Evolutionary conservation across 352 stramenopile genomes (phyloP).

Genomic region (Phytophthora cryptogea): DNA sequence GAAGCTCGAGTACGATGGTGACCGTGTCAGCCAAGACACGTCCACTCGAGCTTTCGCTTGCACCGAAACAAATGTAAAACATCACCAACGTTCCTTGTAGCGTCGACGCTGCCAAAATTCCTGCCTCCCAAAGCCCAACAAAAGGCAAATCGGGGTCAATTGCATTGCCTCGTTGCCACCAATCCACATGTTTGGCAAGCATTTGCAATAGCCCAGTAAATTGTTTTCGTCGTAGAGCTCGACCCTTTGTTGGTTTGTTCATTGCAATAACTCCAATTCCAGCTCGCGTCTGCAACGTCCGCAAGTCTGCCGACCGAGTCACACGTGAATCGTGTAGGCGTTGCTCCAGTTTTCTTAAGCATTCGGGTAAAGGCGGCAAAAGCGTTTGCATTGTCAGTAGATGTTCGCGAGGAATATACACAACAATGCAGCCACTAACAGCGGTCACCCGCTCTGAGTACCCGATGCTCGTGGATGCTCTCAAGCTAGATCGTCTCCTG

Average conservation of each 20-base stretch:
- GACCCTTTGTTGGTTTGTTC: constrained; percentile 30
- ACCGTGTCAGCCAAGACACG: constrained; percentile 35
- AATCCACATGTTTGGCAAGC: constrained; percentile 37
- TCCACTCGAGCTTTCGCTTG: constrained; percentile 4
- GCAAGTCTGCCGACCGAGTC: constrained; percentile 34
- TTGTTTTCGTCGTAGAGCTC: constrained; percentile 24
- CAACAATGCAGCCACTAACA: constrained; percentile 58
- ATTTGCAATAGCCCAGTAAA: constrained; percentile 20
- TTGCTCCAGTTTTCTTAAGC: constrained; percentile 37
- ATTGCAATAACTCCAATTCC: constrained; percentile 19
- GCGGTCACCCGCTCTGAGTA: constrained; percentile 50
- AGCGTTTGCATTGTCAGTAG: constrained; percentile 41
- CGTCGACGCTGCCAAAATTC: constrained; percentile 45
- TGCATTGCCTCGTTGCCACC: constrained; percentile 32
- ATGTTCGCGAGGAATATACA: constrained; percentile 53
- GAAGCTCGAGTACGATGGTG: constrained; percentile 44
- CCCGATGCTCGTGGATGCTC: constrained; percentile 11
- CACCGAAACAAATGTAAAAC: constrained; percentile 56
- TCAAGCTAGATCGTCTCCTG: constrained; percentile 17
- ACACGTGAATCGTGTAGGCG: constrained; percentile 38
- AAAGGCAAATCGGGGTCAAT: constrained; percentile 58
- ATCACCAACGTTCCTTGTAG: constrained; percentile 49
- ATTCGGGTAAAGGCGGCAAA: constrained; percentile 34
- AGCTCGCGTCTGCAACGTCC: constrained; percentile 24
- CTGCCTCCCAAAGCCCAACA: constrained; percentile 57